These are phyloP conservation scores for Liriodendron chinense DNA, from an alignment of 164 flowering plant species.

Conservation along the genomic window DNA sequence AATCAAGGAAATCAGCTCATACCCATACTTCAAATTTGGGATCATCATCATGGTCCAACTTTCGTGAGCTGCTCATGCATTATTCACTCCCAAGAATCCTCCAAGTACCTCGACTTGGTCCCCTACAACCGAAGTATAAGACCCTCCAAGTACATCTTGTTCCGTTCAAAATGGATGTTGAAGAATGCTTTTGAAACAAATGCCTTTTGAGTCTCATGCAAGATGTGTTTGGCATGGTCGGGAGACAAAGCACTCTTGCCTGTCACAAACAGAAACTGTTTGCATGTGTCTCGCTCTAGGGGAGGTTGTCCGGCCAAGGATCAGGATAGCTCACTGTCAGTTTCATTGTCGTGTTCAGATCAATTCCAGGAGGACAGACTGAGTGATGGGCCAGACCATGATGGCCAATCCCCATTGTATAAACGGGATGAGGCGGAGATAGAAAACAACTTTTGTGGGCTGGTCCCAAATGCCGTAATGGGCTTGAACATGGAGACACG, in stretches of 20 bases:
- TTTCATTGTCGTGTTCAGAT: background rate
- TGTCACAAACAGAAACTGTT: slow-evolving; percentile 6
- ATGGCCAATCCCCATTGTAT: slow-evolving; percentile 15
- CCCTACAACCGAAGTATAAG: background rate
- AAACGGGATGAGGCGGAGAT: slow-evolving; percentile 64
- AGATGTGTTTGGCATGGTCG: too few species aligned
- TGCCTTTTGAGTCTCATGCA: too few species aligned
- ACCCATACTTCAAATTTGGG: background rate
- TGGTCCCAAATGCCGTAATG: slow-evolving; percentile 37
- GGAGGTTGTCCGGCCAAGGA: slow-evolving; percentile 9
- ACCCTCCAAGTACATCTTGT: background rate
- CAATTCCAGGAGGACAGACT: background rate
- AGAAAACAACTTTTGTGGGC: slow-evolving; percentile 48
- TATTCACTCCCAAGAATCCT: background rate
- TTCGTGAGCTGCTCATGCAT: background rate
- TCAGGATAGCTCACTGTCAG: background rate
- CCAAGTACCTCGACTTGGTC: background rate
- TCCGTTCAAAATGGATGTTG: background rate
- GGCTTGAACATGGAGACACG: slow-evolving; percentile 35
- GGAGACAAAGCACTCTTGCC: background rate
- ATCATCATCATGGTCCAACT: background rate
- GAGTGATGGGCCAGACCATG: slow-evolving; percentile 11
- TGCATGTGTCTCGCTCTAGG: slow-evolving; percentile 15
- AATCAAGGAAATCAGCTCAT: background rate
- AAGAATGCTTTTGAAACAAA: too few species aligned